Percentiles rank a stretch among this genome's conserved stretches.
These are phyloP conservation scores for Catenaria anguillulae DNA, from an alignment of 371 early-diverging fungal genomes.

Conservation along the genomic window DNA sequence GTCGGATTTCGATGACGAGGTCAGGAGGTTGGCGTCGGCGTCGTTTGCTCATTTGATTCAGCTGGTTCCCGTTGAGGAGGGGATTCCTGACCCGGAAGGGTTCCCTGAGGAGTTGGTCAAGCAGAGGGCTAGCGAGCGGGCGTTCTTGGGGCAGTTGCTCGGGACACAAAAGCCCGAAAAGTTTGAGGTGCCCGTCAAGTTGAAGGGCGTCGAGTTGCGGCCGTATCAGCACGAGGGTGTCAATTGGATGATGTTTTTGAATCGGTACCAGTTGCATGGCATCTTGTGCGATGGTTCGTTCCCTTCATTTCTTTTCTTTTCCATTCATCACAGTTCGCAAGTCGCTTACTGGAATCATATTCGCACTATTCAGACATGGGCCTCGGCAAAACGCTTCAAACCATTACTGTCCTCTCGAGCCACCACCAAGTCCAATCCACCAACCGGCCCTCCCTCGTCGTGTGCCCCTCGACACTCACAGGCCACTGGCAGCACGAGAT, in stretches of 20 bases:
- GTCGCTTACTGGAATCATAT: conserved; percentile 26
- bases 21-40: conserved; percentile 73
- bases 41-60: conserved; percentile 89
- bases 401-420: conserved; percentile 85
- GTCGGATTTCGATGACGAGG: conserved; percentile 82
- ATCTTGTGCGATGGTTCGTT: conserved; percentile 87
- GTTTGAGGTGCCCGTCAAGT: conserved; percentile 69
- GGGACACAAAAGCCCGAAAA: conserved; percentile 73
- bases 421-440: conserved; percentile 54
- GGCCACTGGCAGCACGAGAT: conserved; percentile 98
- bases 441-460: conserved; percentile 72
- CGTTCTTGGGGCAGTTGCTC: conserved; percentile 79
- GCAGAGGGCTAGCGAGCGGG: conserved; percentile 68
- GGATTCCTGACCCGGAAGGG: conserved; percentile 79
- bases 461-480: conserved; percentile 93
- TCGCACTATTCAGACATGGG: conserved; percentile 54
- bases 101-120: conserved; percentile 59
- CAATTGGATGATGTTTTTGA: conserved; percentile 95
- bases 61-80: conserved; percentile 75
- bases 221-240: conserved; percentile 95
- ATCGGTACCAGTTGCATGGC: conserved; percentile 89
- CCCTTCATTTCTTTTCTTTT: not conserved
- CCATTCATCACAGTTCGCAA: not conserved
- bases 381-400: conserved; percentile 94
- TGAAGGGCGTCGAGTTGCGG: conserved; percentile 84